Evolutionary conservation across 768 basidiomycete species (phyloP).

Genomic region (Kwoniella sp.): DNA sequence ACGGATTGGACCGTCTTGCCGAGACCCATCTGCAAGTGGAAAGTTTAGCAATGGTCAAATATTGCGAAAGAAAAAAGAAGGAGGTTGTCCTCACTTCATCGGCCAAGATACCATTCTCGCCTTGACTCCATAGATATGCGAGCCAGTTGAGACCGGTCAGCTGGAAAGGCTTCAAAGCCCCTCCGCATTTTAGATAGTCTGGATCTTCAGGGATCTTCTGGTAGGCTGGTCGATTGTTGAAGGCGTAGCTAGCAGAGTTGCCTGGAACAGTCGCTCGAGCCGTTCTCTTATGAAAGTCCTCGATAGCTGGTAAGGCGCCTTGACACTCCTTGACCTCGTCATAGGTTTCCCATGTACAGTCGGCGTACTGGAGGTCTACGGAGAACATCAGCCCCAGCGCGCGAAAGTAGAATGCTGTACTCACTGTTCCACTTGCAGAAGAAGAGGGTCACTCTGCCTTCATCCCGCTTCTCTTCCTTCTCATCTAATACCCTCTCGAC

Average conservation of each 20-base stretch:
- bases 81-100: constrained; percentile 65
- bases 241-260: constrained; percentile 72
- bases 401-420: constrained; percentile 15
- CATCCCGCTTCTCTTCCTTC: constrained; percentile 57
- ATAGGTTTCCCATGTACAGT: constrained; percentile 86
- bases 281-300: constrained; percentile 75
- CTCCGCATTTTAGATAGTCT: constrained; percentile 80
- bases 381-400: constrained; percentile 2
- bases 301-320: constrained; percentile 76
- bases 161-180: constrained; percentile 94
- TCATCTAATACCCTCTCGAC: constrained; percentile 79
- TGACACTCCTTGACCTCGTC: constrained; percentile 68
- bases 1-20: constrained; percentile 98
- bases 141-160: constrained; percentile 97
- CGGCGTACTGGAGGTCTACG: constrained; percentile 78
- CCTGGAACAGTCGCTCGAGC: constrained; percentile 78
- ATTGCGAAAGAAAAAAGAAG: too few relatives aligned
- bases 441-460: constrained; percentile 65
- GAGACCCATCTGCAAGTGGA: constrained; percentile 74
- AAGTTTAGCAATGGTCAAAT: background rate
- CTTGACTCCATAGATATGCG: constrained; percentile 91
- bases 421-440: constrained; percentile 92
- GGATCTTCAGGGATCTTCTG: constrained; percentile 84
- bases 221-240: constrained; percentile 73
- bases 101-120: constrained; percentile 93